Conservation (phyloP, 2,329 filamentous ascomycete species). For the Ambrosiella xylebori region DNA sequence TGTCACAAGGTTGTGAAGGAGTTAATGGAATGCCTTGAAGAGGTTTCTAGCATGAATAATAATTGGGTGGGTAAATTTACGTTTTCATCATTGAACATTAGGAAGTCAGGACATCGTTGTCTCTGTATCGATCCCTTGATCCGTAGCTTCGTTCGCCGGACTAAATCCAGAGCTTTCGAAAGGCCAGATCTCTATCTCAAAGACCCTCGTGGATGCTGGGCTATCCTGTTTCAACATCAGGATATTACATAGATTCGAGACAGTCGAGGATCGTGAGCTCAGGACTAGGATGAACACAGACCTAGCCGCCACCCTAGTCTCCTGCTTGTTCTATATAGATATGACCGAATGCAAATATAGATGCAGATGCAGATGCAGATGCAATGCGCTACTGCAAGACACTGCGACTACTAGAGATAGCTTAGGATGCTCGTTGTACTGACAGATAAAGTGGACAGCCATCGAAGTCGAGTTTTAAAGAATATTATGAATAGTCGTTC, state of each 20-base stretch:
- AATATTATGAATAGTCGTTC: too few relatives aligned
- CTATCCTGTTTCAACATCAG: background rate
- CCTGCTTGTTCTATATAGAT: background rate
- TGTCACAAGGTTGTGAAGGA: background rate
- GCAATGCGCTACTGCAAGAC: background rate
- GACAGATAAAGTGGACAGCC: background rate
- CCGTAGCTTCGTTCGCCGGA: too few relatives aligned
- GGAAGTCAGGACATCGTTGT: too few relatives aligned
- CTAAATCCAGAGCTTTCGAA: too few relatives aligned
- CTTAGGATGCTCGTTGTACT: background rate
- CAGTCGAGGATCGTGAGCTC: background rate
- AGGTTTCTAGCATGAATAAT: too few relatives aligned
- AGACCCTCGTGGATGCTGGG: background rate
- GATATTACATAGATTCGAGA: background rate
- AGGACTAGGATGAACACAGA: background rate
- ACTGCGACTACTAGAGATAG: background rate
- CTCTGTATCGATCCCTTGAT: too few relatives aligned
- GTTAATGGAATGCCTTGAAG: too few relatives aligned
- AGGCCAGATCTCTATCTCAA: too few relatives aligned
- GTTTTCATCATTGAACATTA: too few relatives aligned
- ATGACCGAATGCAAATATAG: background rate
- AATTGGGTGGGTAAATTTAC: too few relatives aligned
- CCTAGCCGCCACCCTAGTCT: background rate
- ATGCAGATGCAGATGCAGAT: background rate
- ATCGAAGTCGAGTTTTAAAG: too few relatives aligned